Conservation (phyloP, 192 early-diverging fungal species). For the Rhizoclosmatium globosum region DNA sequence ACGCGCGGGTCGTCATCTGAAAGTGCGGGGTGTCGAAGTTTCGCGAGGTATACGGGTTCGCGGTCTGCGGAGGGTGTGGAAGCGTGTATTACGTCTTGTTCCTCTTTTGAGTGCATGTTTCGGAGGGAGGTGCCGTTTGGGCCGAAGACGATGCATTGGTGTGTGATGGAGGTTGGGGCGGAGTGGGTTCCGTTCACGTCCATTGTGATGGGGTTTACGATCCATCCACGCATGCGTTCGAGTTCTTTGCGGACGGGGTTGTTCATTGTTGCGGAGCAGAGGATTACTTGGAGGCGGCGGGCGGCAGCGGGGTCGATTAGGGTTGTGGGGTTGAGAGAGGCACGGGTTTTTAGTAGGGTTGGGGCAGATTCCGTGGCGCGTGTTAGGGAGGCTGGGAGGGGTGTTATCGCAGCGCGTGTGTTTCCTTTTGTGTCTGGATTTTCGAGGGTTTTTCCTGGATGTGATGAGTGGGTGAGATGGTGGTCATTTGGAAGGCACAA, state of each 20-base stretch:
- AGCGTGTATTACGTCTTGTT: constrained; percentile 20
- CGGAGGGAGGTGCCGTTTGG: constrained; percentile 29
- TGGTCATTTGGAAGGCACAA: background rate
- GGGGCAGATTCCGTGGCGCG: background rate
- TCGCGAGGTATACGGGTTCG: constrained; percentile 33
- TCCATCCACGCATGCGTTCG: constrained; percentile 48
- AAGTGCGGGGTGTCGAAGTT: constrained; percentile 43
- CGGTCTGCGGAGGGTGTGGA: background rate
- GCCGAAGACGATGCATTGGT: constrained; percentile 37
- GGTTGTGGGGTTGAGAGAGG: background rate
- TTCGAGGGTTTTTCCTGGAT: background rate
- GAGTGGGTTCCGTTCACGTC: constrained; percentile 58
- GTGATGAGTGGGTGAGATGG: background rate
- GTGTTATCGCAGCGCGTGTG: background rate
- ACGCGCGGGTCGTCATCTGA: constrained; percentile 31
- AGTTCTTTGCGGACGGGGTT: constrained; percentile 66
- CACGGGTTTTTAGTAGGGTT: background rate
- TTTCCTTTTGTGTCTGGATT: background rate
- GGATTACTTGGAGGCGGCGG: constrained; percentile 60
- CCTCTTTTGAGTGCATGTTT: constrained; percentile 27
- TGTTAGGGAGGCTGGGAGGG: background rate
- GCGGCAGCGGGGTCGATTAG: constrained; percentile 16
- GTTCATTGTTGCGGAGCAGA: constrained; percentile 79
- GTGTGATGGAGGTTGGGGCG: constrained; percentile 35
- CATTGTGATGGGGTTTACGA: constrained; percentile 65